Conservation (phyloP, 305 asterid genomes). For the Fraxinus albicans region DNA sequence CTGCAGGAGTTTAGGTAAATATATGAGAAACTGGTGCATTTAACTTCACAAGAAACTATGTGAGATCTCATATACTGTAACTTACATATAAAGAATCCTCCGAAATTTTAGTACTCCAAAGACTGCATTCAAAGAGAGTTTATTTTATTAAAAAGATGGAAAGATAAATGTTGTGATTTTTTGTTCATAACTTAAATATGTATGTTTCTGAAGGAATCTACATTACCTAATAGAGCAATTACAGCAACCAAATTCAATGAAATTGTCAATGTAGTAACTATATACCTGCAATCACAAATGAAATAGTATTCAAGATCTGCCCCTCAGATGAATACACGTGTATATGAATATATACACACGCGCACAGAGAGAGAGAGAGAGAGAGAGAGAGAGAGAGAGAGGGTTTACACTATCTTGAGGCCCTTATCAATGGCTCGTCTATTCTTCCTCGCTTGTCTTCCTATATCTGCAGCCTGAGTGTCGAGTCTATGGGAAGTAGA, state of each 20-base stretch:
- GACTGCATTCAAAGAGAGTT: slow-evolving; percentile 39
- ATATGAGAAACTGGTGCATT: slow-evolving; percentile 21
- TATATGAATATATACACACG: too few species aligned
- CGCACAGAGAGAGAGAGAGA: background rate
- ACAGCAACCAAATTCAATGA: slow-evolving; percentile 53
- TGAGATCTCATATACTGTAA: background rate
- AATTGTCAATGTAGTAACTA: slow-evolving; percentile 41
- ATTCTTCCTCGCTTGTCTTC: slow-evolving; percentile 55
- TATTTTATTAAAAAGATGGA: slow-evolving; percentile 20
- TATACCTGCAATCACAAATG: slow-evolving; percentile 43
- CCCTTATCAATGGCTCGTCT: slow-evolving; percentile 50
- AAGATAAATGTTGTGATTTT: background rate
- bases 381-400: background rate
- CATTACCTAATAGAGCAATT: slow-evolving; percentile 56
- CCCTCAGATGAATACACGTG: background rate
- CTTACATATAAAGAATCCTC: slow-evolving; percentile 54
- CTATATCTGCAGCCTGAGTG: slow-evolving; percentile 59
- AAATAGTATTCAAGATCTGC: background rate
- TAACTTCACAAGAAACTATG: background rate
- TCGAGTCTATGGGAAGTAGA: slow-evolving; percentile 59
- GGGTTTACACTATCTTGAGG: slow-evolving; percentile 50
- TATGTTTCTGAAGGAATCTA: background rate
- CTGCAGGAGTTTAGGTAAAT: slow-evolving; percentile 35
- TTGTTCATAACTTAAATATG: background rate
- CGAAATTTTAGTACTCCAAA: slow-evolving; percentile 54